Conservation (phyloP, 2,329 filamentous ascomycete species). For the Intubia oerlemansii region DNA sequence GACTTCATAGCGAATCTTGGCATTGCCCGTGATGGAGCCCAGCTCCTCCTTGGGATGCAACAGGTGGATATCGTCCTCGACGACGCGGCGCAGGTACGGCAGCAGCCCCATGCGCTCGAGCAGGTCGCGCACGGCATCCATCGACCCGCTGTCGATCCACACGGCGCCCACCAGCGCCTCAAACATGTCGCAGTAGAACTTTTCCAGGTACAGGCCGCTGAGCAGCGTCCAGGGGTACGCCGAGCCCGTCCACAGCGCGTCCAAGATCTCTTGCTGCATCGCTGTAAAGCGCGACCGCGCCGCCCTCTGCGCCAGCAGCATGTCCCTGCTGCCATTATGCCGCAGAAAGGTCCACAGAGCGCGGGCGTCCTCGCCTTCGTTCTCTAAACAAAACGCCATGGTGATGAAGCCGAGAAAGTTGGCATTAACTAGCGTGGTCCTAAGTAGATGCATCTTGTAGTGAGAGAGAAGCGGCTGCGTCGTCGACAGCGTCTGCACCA, state of each 20-base stretch:
- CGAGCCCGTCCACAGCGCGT: conserved; percentile 24
- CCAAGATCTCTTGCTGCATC: conserved; percentile 25
- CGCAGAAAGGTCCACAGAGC: conserved; percentile 53
- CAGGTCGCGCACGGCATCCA: conserved; percentile 37
- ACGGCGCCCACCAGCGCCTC: conserved; percentile 66
- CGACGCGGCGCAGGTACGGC: conserved; percentile 34
- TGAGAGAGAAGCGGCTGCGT: conserved; percentile 19
- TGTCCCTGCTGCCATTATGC: conserved; percentile 22
- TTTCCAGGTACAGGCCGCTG: conserved; percentile 40
- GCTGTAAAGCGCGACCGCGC: conserved; percentile 22
- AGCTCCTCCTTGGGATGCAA: conserved; percentile 48
- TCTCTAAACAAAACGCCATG: no score
- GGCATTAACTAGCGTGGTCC: conserved; percentile 58
- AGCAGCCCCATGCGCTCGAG: conserved; percentile 44
- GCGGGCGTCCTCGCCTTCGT: background rate
- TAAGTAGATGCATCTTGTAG: conserved; percentile 51
- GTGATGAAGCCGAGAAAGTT: conserved; percentile 60
- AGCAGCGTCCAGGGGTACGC: conserved; percentile 63
- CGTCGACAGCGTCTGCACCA: conserved; percentile 22
- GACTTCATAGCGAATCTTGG: conserved; percentile 31
- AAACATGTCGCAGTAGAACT: conserved; percentile 68
- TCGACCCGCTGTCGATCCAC: conserved; percentile 54
- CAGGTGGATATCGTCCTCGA: conserved; percentile 35
- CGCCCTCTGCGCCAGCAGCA: conserved; percentile 15
- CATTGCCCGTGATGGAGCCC: conserved; percentile 29